A percentile compares a stretch with the other conserved stretches of the same genome.
phyloP scores from a whole-genome alignment of 179 eudicot species.

The Spergularia azorica region DNA sequence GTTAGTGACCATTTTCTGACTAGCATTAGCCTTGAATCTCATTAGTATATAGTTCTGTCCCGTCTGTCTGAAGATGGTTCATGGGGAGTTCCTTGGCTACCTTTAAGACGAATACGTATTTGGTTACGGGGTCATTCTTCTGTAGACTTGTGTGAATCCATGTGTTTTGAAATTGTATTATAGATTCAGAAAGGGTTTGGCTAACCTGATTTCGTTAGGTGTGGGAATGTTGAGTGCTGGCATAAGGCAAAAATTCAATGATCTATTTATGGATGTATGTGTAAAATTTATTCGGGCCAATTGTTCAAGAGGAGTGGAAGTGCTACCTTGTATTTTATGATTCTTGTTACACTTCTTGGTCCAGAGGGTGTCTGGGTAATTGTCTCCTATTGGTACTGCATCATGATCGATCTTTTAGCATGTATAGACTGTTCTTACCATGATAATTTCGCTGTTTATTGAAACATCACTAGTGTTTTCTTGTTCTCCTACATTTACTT shows the following conservation, averaged over 20 bases:
- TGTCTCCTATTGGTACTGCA: constrained; percentile 33
- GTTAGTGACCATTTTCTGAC: neutral
- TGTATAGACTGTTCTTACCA: constrained; percentile 27
- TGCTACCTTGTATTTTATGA: constrained; percentile 18
- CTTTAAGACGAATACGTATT: constrained; percentile 3
- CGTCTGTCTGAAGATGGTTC: constrained; percentile 5
- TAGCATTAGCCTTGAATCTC: constrained; percentile 12
- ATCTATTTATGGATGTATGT: constrained; percentile 24
- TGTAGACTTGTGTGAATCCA: neutral
- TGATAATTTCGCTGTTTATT: constrained; percentile 31
- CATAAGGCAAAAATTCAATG: constrained; percentile 24
- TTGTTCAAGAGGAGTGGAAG: constrained; percentile 34
- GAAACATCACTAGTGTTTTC: constrained; percentile 50
- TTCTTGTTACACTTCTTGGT: constrained; percentile 22
- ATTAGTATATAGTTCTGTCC: constrained; percentile 18
- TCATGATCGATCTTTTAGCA: constrained; percentile 28
- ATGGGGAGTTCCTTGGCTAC: neutral
- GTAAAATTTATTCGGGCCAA: constrained; percentile 26
- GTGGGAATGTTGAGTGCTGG: constrained; percentile 14
- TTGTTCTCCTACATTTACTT: constrained; percentile 25
- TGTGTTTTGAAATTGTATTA: constrained; percentile 10
- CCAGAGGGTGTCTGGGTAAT: constrained; percentile 21
- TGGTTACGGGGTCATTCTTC: constrained; percentile 7
- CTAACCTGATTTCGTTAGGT: constrained; percentile 16
- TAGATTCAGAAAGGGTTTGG: constrained; percentile 17